These are phyloP conservation scores for Vaccinium myrtillus DNA, from an alignment of 148 eudicot genomes.

Conservation along the genomic window DNA sequence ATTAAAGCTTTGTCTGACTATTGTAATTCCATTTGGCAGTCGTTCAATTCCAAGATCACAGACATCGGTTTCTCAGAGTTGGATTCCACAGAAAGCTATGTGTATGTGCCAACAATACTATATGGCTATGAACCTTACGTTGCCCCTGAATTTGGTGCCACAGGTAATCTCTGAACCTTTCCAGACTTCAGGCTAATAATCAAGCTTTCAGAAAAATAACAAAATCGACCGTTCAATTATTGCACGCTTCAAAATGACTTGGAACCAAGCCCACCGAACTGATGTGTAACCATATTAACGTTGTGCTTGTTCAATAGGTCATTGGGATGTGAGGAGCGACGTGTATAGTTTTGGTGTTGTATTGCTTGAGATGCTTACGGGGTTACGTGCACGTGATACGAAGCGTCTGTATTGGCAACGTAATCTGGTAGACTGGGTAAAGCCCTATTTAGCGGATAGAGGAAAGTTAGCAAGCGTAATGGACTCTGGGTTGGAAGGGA, in stretches of 20 bases:
- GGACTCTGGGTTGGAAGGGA: conserved; percentile 67
- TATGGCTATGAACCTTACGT: conserved; percentile 48
- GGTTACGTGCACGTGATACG: conserved; percentile 15
- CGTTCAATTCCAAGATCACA: conserved; percentile 74
- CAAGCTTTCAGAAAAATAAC: neutral
- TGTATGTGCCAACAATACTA: conserved; percentile 71
- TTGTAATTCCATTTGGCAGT: conserved; percentile 30
- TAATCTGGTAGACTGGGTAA: conserved; percentile 15
- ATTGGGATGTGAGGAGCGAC: conserved; percentile 68
- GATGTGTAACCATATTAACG: neutral
- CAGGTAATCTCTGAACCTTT: conserved; percentile 45
- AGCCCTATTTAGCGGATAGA: conserved; percentile 31
- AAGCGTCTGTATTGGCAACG: conserved; percentile 11
- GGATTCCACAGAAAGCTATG: conserved; percentile 65
- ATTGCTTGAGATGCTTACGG: conserved; percentile 54
- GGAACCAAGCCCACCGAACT: neutral
- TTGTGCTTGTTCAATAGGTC: conserved; percentile 46
- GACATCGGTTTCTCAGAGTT: conserved; percentile 72
- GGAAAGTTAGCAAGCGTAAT: conserved; percentile 62
- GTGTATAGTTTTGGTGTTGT: conserved; percentile 89
- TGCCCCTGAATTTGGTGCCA: conserved; percentile 82
- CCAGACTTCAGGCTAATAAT: neutral
- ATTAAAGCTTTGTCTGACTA: neutral
- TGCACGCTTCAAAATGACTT: neutral
- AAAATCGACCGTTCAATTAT: neutral